Base-by-base conservation (phyloP, 2,329 filamentous ascomycete genomes). In the Leptosphaerulina australis region DNA sequence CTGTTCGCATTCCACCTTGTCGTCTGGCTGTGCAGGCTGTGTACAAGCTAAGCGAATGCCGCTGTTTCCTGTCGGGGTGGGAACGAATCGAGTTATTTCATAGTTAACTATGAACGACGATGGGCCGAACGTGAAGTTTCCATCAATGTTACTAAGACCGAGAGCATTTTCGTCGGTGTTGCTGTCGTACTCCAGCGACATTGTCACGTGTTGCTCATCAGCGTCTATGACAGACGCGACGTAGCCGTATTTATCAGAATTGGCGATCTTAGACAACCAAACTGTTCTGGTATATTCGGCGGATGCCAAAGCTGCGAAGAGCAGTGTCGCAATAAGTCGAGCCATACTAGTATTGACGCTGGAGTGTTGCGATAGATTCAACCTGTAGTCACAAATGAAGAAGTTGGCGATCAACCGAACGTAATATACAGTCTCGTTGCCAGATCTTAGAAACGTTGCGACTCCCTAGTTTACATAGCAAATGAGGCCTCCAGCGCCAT, bases 191-290 rank as follows among this genome's bases (percentile, higher is more conserved):
- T 45, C 41, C 25, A 51, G 20, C 9, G 36, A 29, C 9, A 51
- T 21, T 8, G 48, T 51, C 25, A 45, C 14, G 7, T 51, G 48
- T 21, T 45, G n/a, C 5, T 22, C 36, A 12, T 51, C 48, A 20
- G 48, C 48, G 21, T 34, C n/a, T 3, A 51, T 36, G 11, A 51
- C 48, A 15, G 48, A 51, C 5, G 40, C 48, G 25, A 45, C 29
- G n/a, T 51, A 51, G 12, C 48, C 35, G 20, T 30, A 45, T 9
- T 45, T 51, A 20, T 51, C 25, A 9, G 41, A 40, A 17, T 34
- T 39, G 4, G 35, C 48, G 11, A 39, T 29, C 2, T 45, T 45
- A 20, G 29, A 26, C 41, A 45, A 30, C 48, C 48, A 51, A 35
- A 36, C 40, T 25, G 40, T 45, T 12, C 40, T 51, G 2, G 48